A percentile compares a stretch with the other conserved stretches of the same genome.
phyloP scores from a whole-genome alignment of 1,284 basidiomycete species.

The Meira nashicola region DNA sequence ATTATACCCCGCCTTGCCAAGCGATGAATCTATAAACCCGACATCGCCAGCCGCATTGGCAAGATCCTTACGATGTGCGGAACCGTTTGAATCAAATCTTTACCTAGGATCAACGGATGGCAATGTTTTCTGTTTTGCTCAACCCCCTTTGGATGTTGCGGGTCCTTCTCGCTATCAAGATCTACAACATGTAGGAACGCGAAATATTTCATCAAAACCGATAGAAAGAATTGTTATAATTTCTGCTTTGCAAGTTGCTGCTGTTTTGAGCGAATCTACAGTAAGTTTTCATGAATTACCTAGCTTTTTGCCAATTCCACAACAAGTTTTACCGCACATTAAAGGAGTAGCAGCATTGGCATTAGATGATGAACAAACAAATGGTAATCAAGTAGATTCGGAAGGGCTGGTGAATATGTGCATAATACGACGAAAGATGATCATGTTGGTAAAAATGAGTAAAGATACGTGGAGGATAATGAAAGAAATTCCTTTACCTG shows the following conservation, averaged over 20 bases:
- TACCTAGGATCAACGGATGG: constrained; percentile 41
- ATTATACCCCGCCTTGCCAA: constrained; percentile 30
- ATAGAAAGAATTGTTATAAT: constrained; percentile 21
- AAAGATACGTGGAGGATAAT: constrained; percentile 24
- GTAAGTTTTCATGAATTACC: constrained; percentile 23
- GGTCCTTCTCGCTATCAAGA: constrained; percentile 5
- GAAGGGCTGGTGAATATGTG: constrained; percentile 31
- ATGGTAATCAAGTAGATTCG: constrained; percentile 2
- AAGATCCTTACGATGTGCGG: constrained; percentile 19
- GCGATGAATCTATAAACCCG: constrained; percentile 14
- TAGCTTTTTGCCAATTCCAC: constrained; percentile 13
- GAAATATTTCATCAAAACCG: constrained; percentile 15
- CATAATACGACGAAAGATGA: constrained; percentile 39
- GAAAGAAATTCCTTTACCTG: constrained; percentile 40
- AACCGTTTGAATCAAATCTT: constrained; percentile 19
- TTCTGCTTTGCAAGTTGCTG: constrained; percentile 8
- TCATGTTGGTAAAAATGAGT: constrained; percentile 37
- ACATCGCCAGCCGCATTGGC: constrained; percentile 28
- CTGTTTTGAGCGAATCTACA: constrained; percentile 23
- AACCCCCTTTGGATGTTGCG: not conserved
- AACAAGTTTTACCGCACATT: constrained; percentile 12
- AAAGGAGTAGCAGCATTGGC: constrained; percentile 22
- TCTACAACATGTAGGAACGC: constrained; percentile 9
- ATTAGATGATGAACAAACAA: constrained; percentile 22
- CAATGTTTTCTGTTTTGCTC: constrained; percentile 6